phyloP scores from a whole-genome alignment of 2,329 filamentous ascomycete genomes.

The Cladosporium halotolerans region DNA sequence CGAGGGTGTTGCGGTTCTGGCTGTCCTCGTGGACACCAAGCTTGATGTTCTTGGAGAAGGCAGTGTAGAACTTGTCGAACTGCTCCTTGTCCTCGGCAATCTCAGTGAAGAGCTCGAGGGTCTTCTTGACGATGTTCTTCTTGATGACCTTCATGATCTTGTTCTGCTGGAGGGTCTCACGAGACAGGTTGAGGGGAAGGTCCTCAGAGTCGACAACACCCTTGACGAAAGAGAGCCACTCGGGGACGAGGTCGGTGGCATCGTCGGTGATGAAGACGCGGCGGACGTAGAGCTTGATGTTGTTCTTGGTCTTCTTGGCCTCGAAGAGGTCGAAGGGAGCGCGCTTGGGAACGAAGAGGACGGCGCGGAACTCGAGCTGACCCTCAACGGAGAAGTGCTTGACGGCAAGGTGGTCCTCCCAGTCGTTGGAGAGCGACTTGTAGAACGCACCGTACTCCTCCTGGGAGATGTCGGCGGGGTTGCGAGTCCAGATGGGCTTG shows the following conservation, averaged over 20 bases:
- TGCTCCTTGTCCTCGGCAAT: constrained; percentile 99
- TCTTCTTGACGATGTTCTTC: constrained; percentile 99
- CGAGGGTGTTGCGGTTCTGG: constrained; percentile 86
- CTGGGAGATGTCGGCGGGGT: constrained; percentile 86
- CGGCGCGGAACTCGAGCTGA: constrained; percentile 99
- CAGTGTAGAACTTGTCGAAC: constrained; percentile 99
- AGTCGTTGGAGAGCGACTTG: constrained; percentile 99
- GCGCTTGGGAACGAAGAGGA: constrained; percentile 99
- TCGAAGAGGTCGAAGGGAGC: constrained; percentile 99
- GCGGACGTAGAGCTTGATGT: constrained; percentile 99
- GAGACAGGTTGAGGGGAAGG: constrained; percentile 96
- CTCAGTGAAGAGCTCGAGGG: constrained; percentile 97
- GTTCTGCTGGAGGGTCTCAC: constrained; percentile 99
- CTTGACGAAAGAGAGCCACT: constrained; percentile 99
- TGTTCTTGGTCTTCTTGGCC: constrained; percentile 99
- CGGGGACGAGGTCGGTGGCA: constrained; percentile 95
- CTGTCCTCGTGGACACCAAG: constrained; percentile 99
- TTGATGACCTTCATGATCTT: constrained; percentile 99
- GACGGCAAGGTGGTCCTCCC: constrained; percentile 98
- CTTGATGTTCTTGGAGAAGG: constrained; percentile 99
- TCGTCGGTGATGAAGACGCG: constrained; percentile 99
- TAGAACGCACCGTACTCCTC: constrained; percentile 99
- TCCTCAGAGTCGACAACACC: constrained; percentile 99
- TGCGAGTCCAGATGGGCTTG: constrained; percentile 99
- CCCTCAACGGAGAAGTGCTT: constrained; percentile 99